phyloP scores from a whole-genome alignment of 345 rosid species.

The Sonneratia caseolaris region DNA sequence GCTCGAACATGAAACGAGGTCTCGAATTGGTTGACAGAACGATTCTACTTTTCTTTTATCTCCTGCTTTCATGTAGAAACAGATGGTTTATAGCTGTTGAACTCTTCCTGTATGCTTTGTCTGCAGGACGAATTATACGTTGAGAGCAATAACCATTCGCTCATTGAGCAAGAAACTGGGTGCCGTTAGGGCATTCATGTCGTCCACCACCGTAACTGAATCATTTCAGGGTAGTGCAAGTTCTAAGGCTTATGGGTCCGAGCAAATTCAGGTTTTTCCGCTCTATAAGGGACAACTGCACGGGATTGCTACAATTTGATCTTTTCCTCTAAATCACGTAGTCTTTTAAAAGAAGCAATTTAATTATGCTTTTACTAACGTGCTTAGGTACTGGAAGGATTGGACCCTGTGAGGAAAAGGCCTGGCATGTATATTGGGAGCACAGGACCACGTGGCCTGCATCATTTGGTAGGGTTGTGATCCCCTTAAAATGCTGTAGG shows the following conservation, averaged over 20 bases:
- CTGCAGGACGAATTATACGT: slow-evolving; percentile 42
- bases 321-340: background rate
- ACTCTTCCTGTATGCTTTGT: background rate
- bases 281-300: background rate
- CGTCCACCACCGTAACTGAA: slow-evolving; percentile 48
- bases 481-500: background rate
- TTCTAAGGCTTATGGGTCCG: slow-evolving; percentile 65
- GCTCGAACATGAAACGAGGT: too few species aligned
- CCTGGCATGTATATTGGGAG: slow-evolving; percentile 99
- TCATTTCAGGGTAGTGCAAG: slow-evolving; percentile 38
- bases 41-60: background rate
- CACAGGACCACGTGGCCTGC: slow-evolving; percentile 97
- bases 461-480: slow-evolving; percentile 61
- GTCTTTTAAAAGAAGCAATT: background rate
- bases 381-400: slow-evolving; percentile 83
- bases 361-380: background rate
- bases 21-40: too few species aligned
- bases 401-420: slow-evolving; percentile 94
- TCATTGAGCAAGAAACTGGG: slow-evolving; percentile 28
- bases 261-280: slow-evolving; percentile 75
- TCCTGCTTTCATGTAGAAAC: background rate
- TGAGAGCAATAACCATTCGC: slow-evolving; percentile 20
- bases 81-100: background rate
- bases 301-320: background rate
- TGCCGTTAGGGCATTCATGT: slow-evolving; percentile 51